Percentiles rank a stretch among this genome's conserved stretches.
These are phyloP conservation scores for Endothia cerciana DNA, from an alignment of 2,329 filamentous ascomycete genomes.

Conservation along the genomic window DNA sequence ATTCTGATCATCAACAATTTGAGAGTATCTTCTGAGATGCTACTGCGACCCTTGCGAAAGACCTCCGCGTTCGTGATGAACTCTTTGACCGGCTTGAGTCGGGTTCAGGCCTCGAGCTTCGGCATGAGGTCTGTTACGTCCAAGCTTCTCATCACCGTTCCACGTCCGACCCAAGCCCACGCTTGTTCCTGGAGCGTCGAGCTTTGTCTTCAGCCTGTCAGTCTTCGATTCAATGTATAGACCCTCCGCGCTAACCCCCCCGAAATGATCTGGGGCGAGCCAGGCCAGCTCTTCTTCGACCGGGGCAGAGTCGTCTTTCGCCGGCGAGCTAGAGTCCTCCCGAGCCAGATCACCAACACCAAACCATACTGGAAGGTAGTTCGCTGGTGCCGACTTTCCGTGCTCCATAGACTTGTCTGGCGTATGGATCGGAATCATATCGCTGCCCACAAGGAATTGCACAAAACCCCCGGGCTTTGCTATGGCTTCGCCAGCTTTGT, in stretches of 20 bases:
- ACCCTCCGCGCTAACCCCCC: conserved; percentile 27
- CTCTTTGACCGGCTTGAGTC: not conserved
- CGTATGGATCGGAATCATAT: conserved; percentile 34
- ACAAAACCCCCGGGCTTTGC: conserved; percentile 67
- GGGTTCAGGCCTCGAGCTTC: not conserved
- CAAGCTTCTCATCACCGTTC: not conserved
- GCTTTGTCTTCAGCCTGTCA: conserved; percentile 32
- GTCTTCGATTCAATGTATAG: conserved; percentile 18
- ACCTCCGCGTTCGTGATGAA: not conserved
- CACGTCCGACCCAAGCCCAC: not conserved
- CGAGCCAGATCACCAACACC: conserved; percentile 23
- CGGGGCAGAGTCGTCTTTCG: not conserved
- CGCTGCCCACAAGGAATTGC: conserved; percentile 60
- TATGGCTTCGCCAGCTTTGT: conserved; percentile 53
- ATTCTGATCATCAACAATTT: no score
- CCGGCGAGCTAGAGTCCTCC: not conserved
- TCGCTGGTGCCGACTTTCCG: conserved; percentile 13
- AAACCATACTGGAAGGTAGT: conserved; percentile 13
- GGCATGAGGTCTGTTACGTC: no score
- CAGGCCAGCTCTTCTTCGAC: not conserved
- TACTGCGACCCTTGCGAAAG: not conserved
- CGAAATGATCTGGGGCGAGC: conserved; percentile 22
- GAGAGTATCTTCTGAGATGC: no score
- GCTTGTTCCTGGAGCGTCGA: conserved; percentile 30
- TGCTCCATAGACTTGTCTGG: conserved; percentile 22